Base-by-base conservation (phyloP, 2,329 filamentous ascomycete genomes). In the Phaeosphaeria sp. region DNA sequence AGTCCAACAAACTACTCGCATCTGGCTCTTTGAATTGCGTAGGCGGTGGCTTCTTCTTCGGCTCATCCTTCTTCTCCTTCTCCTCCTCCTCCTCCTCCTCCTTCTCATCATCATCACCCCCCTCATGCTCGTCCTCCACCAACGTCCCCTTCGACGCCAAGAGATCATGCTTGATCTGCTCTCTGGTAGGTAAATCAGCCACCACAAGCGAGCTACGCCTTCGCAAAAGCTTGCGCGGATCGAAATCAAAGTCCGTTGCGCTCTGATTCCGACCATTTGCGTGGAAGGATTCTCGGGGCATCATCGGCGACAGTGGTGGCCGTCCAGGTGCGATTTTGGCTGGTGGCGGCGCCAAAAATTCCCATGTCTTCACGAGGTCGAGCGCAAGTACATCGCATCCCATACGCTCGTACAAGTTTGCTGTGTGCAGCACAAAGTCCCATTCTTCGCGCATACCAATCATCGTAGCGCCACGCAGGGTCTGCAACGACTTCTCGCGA, bases 21-120 rank as follows among this genome's bases (percentile, higher is more conserved):
- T 96, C 93, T n/a, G 95, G 95, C 77, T 99, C 95, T 68, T 96
- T 85, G 74, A 98, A 98, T 62, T 89, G 88, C 20, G 90, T 92
- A 1, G 92, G 88, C 17, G 89, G 84, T 15, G 85, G 83, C 68
- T 89, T 85, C 59, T 62, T 67, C 46, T 66, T 71, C 67, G 77
- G 67, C 55, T 72, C 77, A 72, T 80, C 47, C 72, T 39, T 48
- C 20, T 69, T 15, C 30, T 3, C 11, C 30, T 13, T 15, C 30
- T 36, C 13, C 30, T 36, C 30, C 30, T 15, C 65, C 23, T 77
- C 69, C 56, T 47, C 59, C 22, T 79, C 46, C 73, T 78, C 70
- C 76, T 81, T 72, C 74, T 78, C 73, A 66, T 76, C 69, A 53
- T 69, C 77, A 72, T 81, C 64, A 70, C 79, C 50, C 71, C 78